Conservation (phyloP, 2,329 filamentous ascomycete genomes). For the Colletotrichum echinochloae region DNA sequence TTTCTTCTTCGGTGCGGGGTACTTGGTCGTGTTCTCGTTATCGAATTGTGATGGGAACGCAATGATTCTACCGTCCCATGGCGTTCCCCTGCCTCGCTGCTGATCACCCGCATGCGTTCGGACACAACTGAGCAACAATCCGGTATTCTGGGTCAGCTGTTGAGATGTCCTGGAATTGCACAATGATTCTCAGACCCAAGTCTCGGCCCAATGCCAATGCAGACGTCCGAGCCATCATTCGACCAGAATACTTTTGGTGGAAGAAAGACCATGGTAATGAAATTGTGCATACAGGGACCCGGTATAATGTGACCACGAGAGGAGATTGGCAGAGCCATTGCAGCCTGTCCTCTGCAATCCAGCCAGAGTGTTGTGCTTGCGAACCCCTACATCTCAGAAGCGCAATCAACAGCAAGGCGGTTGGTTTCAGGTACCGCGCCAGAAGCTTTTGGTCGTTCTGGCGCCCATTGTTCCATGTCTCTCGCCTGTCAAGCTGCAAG, state of each 20-base stretch:
- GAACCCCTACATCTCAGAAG: neutral
- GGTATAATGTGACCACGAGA: too few species aligned
- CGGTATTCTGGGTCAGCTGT: neutral
- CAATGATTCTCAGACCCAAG: too few species aligned
- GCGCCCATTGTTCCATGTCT: neutral
- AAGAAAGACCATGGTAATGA: neutral
- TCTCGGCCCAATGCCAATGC: too few species aligned
- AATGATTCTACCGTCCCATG: neutral
- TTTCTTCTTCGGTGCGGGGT: neutral
- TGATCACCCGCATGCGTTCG: neutral
- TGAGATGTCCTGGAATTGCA: too few species aligned
- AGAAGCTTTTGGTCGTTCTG: neutral
- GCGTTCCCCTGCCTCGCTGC: neutral
- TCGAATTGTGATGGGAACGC: neutral
- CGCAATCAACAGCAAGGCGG: neutral
- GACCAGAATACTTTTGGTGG: accelerated
- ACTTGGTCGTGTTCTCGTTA: neutral
- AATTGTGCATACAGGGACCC: neutral
- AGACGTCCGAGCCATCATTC: too few species aligned
- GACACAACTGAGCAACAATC: neutral
- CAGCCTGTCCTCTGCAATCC: neutral
- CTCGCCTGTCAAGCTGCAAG: neutral
- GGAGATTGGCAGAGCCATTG: neutral
- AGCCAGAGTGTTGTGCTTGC: neutral
- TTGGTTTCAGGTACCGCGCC: neutral